phyloP scores from a whole-genome alignment of 169 alveolate genomes.

The Babesia ovata region DNA sequence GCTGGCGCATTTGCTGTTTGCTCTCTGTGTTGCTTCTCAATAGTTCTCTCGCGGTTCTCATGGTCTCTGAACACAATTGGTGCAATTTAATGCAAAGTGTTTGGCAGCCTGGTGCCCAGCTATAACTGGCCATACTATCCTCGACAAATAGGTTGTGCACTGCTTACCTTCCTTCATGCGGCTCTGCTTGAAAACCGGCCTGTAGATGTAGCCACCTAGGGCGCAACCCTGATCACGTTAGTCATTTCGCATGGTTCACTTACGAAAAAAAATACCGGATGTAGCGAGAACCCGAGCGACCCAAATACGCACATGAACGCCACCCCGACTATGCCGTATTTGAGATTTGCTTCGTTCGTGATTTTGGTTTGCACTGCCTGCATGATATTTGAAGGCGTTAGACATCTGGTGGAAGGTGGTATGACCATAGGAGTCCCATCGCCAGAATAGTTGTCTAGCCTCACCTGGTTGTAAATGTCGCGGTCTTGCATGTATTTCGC shows the following conservation, averaged over 20 bases:
- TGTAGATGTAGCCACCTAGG: slow-evolving; percentile 49
- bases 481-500: slow-evolving; percentile 6
- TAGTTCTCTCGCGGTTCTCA: slow-evolving; percentile 1
- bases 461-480: slow-evolving; percentile 16
- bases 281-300: slow-evolving; percentile 59
- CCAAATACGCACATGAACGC: slow-evolving; percentile 60
- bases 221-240: slow-evolving; percentile 42
- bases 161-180: slow-evolving; percentile 26
- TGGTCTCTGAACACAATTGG: slow-evolving; percentile 24
- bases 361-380: slow-evolving; percentile 48
- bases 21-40: background rate
- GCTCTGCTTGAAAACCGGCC: slow-evolving; percentile 50
- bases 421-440: no score
- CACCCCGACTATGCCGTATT: slow-evolving; percentile 62
- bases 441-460: background rate
- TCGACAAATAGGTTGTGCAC: background rate
- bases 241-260: background rate
- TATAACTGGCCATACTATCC: background rate
- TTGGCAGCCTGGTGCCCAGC: background rate
- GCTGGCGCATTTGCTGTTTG: slow-evolving; percentile 8
- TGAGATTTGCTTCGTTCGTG: slow-evolving; percentile 35
- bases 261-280: slow-evolving; percentile 53
- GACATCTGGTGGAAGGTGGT: background rate
- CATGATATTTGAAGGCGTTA: background rate
- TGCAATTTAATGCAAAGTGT: background rate